phyloP scores from a whole-genome alignment of 148 eudicot species.

The Persicaria tinctoria region DNA sequence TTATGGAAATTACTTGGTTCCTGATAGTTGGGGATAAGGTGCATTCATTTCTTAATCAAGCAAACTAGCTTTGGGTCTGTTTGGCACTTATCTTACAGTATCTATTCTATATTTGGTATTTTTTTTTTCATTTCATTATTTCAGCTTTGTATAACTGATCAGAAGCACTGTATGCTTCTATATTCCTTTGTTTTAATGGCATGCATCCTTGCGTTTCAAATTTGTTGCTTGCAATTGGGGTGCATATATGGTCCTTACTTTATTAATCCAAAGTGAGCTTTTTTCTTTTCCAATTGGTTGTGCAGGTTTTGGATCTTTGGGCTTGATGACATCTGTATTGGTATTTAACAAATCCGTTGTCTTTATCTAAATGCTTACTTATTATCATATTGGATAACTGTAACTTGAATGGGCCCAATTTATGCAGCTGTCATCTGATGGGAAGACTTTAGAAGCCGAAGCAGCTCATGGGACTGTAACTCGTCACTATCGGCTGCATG shows the following conservation, averaged over 20 bases:
- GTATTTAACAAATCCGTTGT: conserved; percentile 24
- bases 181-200: neutral
- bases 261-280: neutral
- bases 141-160: neutral
- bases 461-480: conserved; percentile 86
- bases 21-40: neutral
- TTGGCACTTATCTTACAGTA: too few relatives aligned
- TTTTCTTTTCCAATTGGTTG: neutral
- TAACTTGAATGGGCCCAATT: neutral
- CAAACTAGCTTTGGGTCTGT: neutral
- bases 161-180: neutral
- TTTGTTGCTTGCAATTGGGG: neutral
- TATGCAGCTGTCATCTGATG: conserved; percentile 64
- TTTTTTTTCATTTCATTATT: neutral
- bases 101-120: too few relatives aligned
- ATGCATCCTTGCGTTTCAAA: neutral
- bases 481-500: conserved; percentile 52
- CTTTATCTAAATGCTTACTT: neutral
- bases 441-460: conserved; percentile 69
- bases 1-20: neutral
- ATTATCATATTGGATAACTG: neutral
- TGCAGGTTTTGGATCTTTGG: conserved; percentile 74
- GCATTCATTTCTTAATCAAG: neutral
- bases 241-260: neutral
- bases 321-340: conserved; percentile 68